phyloP scores from a whole-genome alignment of 2,329 filamentous ascomycete species.

The Xylariales sp. region DNA sequence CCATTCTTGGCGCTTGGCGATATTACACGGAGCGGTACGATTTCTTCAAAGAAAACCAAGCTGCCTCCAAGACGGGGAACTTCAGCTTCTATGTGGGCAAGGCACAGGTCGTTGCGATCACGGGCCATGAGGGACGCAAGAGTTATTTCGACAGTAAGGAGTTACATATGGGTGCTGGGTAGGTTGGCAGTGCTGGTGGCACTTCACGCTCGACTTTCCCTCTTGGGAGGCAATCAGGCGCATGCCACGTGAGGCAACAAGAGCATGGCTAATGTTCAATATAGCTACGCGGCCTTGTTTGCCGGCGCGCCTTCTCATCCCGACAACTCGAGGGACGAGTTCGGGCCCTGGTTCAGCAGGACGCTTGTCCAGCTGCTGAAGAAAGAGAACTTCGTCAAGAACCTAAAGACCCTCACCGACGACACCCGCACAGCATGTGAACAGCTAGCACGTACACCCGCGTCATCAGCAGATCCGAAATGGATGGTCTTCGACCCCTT shows the following conservation, averaged over 20 bases:
- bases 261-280: neutral
- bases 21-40: conserved; percentile 41
- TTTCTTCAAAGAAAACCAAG: conserved; percentile 30
- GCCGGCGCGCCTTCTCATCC: conserved; percentile 14
- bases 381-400: conserved; percentile 31
- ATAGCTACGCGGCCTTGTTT: conserved; percentile 20
- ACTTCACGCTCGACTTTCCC: no score
- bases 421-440: conserved; percentile 36
- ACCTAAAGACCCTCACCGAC: conserved; percentile 36
- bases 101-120: conserved; percentile 38
- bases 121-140: conserved; percentile 36
- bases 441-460: conserved; percentile 24
- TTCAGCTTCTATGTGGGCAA: conserved; percentile 47
- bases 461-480: conserved; percentile 14
- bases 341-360: conserved; percentile 24
- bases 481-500: conserved; percentile 45
- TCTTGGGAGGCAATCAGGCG: neutral
- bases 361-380: conserved; percentile 31
- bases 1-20: conserved; percentile 34
- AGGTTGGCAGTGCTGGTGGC: no score
- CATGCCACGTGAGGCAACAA: neutral
- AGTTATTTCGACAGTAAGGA: conserved; percentile 42
- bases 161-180: conserved; percentile 39
- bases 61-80: conserved; percentile 33
- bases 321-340: conserved; percentile 15